Conservation (phyloP, 73 alveolate species). For the Paramecium primaurelia region DNA sequence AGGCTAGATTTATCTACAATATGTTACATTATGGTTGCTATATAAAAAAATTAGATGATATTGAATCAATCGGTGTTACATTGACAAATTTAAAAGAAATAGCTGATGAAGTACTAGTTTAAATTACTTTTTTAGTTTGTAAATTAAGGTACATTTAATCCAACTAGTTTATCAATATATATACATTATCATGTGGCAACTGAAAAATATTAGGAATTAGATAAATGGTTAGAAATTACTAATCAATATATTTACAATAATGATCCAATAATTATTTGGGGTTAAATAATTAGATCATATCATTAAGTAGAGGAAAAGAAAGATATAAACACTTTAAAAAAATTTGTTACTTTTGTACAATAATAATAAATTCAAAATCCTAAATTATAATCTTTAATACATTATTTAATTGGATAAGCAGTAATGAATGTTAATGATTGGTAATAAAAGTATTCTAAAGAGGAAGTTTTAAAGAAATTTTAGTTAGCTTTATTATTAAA, state of each 20-base stretch:
- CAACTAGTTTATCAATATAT: neutral
- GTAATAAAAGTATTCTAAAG: neutral
- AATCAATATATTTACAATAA: neutral
- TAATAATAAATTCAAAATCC: neutral
- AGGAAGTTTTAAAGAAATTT: constrained; percentile 21
- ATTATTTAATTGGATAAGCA: neutral
- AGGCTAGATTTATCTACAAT: neutral
- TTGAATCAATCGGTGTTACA: neutral
- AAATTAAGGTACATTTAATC: neutral
- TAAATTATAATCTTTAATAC: neutral
- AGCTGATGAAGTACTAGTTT: neutral
- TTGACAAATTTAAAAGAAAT: neutral
- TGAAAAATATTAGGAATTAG: constrained; percentile 37
- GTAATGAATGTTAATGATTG: constrained; percentile 9
- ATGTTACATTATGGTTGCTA: neutral
- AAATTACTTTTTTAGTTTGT: neutral
- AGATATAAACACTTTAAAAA: neutral
- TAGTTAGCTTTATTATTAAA: neutral
- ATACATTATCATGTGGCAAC: neutral
- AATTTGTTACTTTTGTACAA: neutral
- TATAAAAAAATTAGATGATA: neutral
- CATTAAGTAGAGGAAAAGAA: neutral
- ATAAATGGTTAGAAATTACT: neutral
- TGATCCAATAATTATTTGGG: neutral
- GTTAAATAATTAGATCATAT: neutral